A percentile compares a stretch with the other conserved stretches of the same genome.
Conservation (phyloP, 805 yeast genomes). For the Pichia sporocuriosa region DNA sequence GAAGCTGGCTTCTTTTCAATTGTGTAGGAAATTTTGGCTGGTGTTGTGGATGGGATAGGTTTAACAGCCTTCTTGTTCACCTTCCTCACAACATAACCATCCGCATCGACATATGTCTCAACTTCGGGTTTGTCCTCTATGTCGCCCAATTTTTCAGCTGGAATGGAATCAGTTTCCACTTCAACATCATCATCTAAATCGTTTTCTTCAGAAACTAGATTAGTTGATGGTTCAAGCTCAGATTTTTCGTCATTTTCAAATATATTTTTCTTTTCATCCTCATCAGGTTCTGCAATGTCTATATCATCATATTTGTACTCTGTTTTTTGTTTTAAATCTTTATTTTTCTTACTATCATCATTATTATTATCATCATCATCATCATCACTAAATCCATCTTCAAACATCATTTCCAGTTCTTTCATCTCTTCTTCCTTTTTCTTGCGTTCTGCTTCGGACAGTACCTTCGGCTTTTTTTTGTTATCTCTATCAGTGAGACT, state of each 20-base stretch:
- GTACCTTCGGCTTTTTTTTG: slow-evolving; percentile 17
- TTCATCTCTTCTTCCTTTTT: slow-evolving; percentile 13
- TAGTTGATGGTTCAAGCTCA: slow-evolving; percentile 2
- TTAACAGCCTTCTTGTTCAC: slow-evolving; percentile 6
- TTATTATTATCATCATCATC: slow-evolving; percentile 18
- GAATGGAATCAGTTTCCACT: not conserved
- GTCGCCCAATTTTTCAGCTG: too few relatives aligned
- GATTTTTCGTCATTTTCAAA: not conserved
- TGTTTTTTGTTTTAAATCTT: not conserved
- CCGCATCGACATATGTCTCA: slow-evolving; percentile 26
- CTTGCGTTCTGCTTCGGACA: slow-evolving; percentile 11
- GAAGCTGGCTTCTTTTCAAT: slow-evolving; percentile 1
- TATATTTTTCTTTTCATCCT: slow-evolving; percentile 1
- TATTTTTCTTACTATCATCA: slow-evolving; percentile 4
- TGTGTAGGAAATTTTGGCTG: not conserved
- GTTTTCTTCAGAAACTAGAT: too few relatives aligned
- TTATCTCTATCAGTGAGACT: slow-evolving; percentile 7
- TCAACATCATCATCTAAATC: not conserved
- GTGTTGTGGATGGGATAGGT: not conserved
- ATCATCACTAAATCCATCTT: slow-evolving; percentile 16
- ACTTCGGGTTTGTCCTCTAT: slow-evolving; percentile 11
- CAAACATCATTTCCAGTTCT: slow-evolving; percentile 21
- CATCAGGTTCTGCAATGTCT: slow-evolving; percentile 12
- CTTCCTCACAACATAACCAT: slow-evolving; percentile 26
- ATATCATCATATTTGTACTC: slow-evolving; percentile 10